Base-by-base conservation (phyloP, 495 filamentous ascomycete species). In the Evernia prunastri region DNA sequence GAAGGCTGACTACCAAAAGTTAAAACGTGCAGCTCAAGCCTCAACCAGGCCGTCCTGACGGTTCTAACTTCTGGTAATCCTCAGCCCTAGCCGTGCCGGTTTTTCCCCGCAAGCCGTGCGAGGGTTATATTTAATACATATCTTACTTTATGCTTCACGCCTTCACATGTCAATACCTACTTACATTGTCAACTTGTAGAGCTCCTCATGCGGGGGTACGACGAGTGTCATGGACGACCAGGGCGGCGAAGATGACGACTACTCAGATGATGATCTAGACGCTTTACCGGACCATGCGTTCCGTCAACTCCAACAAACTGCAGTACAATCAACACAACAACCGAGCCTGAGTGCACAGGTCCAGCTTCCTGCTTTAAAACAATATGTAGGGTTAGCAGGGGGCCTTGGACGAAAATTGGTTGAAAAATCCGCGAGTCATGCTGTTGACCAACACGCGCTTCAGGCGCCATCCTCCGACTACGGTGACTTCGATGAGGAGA, bases 181-280 rank as follows among this genome's bases (percentile, higher is more conserved):
- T 29, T 31, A 31, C 27, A 20, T 13, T 5, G 11, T 35, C 27
- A 56, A 56, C 20, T 39, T 39, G 39, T 58, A 58, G 43, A 45
- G 36, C 23, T 49, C 61, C 66, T 62, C 51, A 71, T 71, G 69
- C 62, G 45, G 61, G 27, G 54, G 12, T 63, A 67, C 49, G n/a
- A 64, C 70, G 63, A 49, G 69, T 76, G 79, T 79, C 72, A 86
- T 85, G 83, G 82, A 82, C 70, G 76, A 77, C 66, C 66, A 51
- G 65, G 76, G 75, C 77, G 83, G 82, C 57, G 76, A 79, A 68
- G 84, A 87, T 72, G 86, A 86, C 60, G 80, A 79, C 71, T 87
- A 86, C 75, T 85, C 79, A 65, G 87, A 87, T 72, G 82, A 87
- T 70, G 81, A 79, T 67, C 77, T 86, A 66, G 84, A 86, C 68